Percentiles rank a stretch among this genome's conserved stretches.
Conservation (phyloP, 768 basidiomycete species). For the Trametes cubensis region DNA sequence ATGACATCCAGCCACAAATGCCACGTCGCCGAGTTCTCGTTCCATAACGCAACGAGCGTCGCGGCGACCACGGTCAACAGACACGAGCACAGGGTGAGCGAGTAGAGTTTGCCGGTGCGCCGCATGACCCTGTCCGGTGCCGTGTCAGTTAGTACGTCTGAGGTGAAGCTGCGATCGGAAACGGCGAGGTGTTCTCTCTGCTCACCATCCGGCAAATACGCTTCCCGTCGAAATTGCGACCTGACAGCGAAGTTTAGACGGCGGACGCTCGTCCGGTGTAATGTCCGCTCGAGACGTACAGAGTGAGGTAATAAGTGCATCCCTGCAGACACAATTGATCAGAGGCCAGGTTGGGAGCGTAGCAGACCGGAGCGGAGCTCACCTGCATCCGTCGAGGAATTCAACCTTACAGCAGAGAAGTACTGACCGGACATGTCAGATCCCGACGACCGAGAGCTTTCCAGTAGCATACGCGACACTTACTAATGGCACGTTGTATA, state of each 20-base stretch:
- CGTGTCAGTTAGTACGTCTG: constrained; percentile 10
- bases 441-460: not conserved
- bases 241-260: constrained; percentile 40
- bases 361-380: constrained; percentile 30
- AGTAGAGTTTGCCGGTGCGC: constrained; percentile 83
- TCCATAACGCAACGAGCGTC: constrained; percentile 67
- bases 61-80: constrained; percentile 61
- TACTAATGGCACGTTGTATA: constrained; percentile 87
- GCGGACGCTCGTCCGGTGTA: constrained; percentile 1
- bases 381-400: constrained; percentile 74
- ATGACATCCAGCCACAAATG: constrained; percentile 80
- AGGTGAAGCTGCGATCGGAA: constrained; percentile 10
- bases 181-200: not conserved
- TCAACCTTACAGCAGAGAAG: constrained; percentile 78
- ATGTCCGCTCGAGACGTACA: constrained; percentile 44
- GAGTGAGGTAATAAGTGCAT: constrained; percentile 90
- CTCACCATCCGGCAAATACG: constrained; percentile 81
- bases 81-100: constrained; percentile 69
- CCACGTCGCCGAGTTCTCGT: constrained; percentile 55
- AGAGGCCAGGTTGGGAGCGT: not conserved
- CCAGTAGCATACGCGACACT: constrained; percentile 28
- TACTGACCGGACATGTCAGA: constrained; percentile 48
- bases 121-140: constrained; percentile 72
- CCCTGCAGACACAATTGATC: constrained; percentile 44
- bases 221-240: constrained; percentile 83